phyloP scores from a whole-genome alignment of 768 basidiomycete genomes.

The Lactarius sanguifluus region DNA sequence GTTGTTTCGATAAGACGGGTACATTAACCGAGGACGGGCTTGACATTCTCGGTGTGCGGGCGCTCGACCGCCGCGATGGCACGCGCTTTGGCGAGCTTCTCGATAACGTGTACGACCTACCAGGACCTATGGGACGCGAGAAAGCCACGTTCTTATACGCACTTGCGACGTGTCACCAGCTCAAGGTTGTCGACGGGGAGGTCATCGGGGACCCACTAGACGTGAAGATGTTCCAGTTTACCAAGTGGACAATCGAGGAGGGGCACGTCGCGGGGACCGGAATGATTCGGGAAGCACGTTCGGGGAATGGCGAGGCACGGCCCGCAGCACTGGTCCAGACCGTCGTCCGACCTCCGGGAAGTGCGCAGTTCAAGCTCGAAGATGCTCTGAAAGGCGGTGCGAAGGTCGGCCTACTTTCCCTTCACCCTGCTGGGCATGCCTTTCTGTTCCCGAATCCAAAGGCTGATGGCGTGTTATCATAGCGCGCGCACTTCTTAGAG shows the following conservation, averaged over 20 bases:
- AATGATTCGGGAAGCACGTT: constrained; percentile 62
- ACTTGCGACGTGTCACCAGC: constrained; percentile 92
- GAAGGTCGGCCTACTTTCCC: constrained; percentile 51
- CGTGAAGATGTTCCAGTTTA: constrained; percentile 97
- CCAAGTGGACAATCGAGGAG: constrained; percentile 94
- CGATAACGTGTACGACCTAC: constrained; percentile 79
- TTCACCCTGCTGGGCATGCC: not conserved
- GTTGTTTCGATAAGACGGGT: constrained; percentile 99
- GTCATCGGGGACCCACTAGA: constrained; percentile 96
- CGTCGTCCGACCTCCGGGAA: constrained; percentile 95
- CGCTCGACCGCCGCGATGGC: constrained; percentile 60
- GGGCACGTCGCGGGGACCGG: constrained; percentile 71
- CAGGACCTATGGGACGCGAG: constrained; percentile 54
- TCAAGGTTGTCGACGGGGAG: constrained; percentile 85
- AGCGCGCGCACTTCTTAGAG: constrained; percentile 98
- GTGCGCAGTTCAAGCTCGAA: constrained; percentile 83
- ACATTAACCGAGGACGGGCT: constrained; percentile 97
- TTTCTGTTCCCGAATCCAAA: constrained; percentile 15
- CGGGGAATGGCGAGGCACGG: constrained; percentile 50
- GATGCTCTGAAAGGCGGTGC: constrained; percentile 86
- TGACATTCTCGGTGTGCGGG: constrained; percentile 92
- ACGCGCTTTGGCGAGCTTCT: constrained; percentile 87
- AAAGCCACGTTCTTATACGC: constrained; percentile 90
- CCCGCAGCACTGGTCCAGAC: constrained; percentile 93
- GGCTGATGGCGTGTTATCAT: constrained; percentile 10